Base-by-base conservation (phyloP, 768 basidiomycete genomes). In the Vararia minispora region DNA sequence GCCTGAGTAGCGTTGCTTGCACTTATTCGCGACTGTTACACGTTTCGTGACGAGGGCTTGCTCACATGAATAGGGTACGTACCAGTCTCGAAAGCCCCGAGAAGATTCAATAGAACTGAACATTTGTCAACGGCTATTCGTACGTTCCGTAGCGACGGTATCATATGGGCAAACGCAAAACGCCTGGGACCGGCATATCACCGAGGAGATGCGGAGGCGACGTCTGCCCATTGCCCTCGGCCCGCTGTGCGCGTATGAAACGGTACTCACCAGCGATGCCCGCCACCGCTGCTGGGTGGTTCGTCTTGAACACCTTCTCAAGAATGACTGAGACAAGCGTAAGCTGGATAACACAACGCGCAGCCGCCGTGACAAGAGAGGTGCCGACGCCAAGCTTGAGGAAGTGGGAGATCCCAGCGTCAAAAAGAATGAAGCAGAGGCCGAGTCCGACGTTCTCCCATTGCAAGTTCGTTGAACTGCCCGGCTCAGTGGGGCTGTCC, bases 41-140 rank as follows among this genome's bases (percentile, higher is more conserved):
- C 25, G 14, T 10, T 16, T 18, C 41, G 28, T 43, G 12, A 27
- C 23, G 13, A 27, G 5, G 22, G 11, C 16, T 3, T 12, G 31
- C 32, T 24, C 38, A 21, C 33, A n/a, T 10, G 35, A 5, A 9
- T 14, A 35, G 5, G 20, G 16, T n/a, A 60, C 70, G 40, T 42
- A 79, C 83, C 83, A 11, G 75, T 76, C 47, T 90, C 88, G 32
- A 77, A 63, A 0, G 88, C 84, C 4, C 84, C 86, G 48, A 90
- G 60, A 4, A 83, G 48, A 52, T 87, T 88, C 39, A 90, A 57
- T 20, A 88, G 52, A 35, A 73, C 81, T 82, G 14, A 12, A 6
- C 9, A 25, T 9, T 14, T n/a, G n/a, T n/a, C n/a, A n/a, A n/a
- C n/a, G n/a, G n/a, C n/a, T n/a, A n/a, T n/a, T n/a, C n/a, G n/a